Evolutionary conservation across 768 basidiomycete genomes (phyloP), one percentile per base, ranked within the genome.

Genomic region (Tulasnella sp.): DNA sequence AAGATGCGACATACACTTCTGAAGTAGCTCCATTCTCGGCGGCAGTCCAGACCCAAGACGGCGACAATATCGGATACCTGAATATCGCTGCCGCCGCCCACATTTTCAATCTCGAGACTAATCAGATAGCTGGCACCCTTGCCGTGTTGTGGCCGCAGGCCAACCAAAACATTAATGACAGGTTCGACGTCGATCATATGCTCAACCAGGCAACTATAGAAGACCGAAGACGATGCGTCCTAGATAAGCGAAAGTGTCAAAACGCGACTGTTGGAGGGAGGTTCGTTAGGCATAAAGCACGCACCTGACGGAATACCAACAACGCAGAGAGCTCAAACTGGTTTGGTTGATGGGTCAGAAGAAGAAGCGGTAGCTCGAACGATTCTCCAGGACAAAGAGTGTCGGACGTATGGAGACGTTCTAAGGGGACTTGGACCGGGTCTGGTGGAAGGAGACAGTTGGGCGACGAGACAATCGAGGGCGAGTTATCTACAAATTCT

Each of bases 261-360:
- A n/a, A n/a, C 36, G n/a, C 26, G 70, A 5, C 59, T 6, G 42
- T 16, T 35, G 71, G 59, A 19, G 67, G 67, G 40, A 34, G n/a
- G n/a, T 14, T n/a, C 8, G 36, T n/a, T 34, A 40, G 26, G 34
- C 35, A 7, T 5, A 42, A 67, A 62, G 3, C 0, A 74, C 76
- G 29, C 71, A 87, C 89, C 80, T 88, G 85, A 75, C 89, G 85
- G 80, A 87, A 92, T 0, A 87, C 83, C 78, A 94, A 85, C 16
- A 94, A 79, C 8, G 91, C 75, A 69, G 81, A 83, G 12, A 94
- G 80, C 62, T 87, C 84, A 41, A 84, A 83, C 44, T 81, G 80
- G 32, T 85, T 87, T 6, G 80, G 71, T 0, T 78, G 76, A 66
- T 84, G 82, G 4, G 86, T 86, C 74, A 89, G 87, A 65, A 89